A percentile compares a stretch with the other conserved stretches of the same genome.
Conservation (phyloP, 345 rosid species). For the Dipteronia dyeriana region DNA sequence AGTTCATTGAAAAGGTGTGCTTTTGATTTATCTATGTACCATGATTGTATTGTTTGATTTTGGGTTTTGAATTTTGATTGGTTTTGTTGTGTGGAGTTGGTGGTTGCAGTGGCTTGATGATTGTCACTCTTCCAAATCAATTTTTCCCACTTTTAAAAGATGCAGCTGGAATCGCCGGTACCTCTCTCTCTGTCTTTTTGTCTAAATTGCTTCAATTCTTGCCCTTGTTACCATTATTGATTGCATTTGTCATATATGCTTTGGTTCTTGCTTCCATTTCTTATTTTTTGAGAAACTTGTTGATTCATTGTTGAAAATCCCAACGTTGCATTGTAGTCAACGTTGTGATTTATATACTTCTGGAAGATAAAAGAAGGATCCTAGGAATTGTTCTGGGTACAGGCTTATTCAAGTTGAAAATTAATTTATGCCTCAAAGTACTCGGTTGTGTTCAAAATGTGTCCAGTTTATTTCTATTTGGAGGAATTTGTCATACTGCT, state of each 20-base stretch:
- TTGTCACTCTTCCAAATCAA: conserved; percentile 25
- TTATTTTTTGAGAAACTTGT: background rate
- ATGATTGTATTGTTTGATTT: background rate
- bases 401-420: background rate
- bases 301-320: background rate
- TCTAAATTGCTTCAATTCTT: background rate
- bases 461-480: background rate
- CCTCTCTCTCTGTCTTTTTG: background rate
- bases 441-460: background rate
- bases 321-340: background rate
- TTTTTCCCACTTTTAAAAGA: conserved; percentile 39
- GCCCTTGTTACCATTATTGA: background rate
- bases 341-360: background rate
- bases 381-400: background rate
- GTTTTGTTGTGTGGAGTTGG: background rate
- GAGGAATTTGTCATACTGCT: background rate
- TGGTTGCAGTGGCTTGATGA: conserved; percentile 40
- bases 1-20: background rate
- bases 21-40: background rate
- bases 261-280: background rate
- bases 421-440: background rate
- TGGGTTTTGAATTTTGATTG: background rate
- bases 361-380: background rate
- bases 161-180: conserved; percentile 77
- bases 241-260: background rate